phyloP scores from a whole-genome alignment of 1,284 basidiomycete species.

The Trichosporon sp. region DNA sequence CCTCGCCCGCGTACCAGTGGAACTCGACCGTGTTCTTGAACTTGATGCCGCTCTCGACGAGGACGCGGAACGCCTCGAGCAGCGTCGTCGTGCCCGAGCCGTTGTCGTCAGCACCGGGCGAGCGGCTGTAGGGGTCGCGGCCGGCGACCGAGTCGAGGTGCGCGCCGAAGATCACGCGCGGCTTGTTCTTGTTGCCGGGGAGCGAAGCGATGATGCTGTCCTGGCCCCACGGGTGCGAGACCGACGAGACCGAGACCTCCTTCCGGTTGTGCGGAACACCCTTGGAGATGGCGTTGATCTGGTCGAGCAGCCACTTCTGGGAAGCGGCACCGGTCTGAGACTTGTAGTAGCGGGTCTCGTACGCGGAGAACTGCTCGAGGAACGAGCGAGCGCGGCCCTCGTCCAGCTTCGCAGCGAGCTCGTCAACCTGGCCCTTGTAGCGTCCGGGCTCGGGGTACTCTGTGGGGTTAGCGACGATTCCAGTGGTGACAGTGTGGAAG shows the following conservation, averaged over 20 bases:
- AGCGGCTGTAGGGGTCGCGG: slow-evolving; percentile 55
- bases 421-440: background rate
- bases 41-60: slow-evolving; percentile 70
- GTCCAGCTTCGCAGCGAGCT: background rate
- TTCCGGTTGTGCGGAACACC: background rate
- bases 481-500: too few relatives aligned
- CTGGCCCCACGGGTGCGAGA: background rate
- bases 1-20: slow-evolving; percentile 94
- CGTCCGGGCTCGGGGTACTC: background rate
- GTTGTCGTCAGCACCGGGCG: slow-evolving; percentile 75
- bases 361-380: background rate
- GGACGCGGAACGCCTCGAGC: slow-evolving; percentile 78
- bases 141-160: background rate
- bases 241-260: background rate
- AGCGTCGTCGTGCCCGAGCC: slow-evolving; percentile 92
- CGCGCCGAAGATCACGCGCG: slow-evolving; percentile 2
- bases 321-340: background rate
- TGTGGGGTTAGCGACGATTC: background rate
- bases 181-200: background rate
- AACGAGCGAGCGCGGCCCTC: background rate
- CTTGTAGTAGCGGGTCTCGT: slow-evolving; percentile 1
- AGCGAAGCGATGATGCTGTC: background rate
- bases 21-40: slow-evolving; percentile 79
- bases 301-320: background rate
- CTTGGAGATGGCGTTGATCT: background rate